phyloP scores from a whole-genome alignment of 148 eudicot species.

The Vaccinium vitisidaea region DNA sequence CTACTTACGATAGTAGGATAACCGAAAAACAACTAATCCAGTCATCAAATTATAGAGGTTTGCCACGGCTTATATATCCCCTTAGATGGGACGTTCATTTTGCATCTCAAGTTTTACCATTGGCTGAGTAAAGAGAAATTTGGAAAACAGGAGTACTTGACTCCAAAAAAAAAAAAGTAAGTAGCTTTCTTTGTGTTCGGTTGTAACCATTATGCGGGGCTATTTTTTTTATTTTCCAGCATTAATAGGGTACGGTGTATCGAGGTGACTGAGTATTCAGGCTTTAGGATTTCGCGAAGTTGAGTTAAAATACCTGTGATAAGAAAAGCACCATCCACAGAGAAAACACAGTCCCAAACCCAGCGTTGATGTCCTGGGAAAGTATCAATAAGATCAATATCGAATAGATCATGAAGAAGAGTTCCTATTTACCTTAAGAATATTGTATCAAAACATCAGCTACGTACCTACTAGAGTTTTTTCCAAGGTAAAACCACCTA shows the following conservation, averaged over 20 bases:
- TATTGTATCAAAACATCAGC: not conserved
- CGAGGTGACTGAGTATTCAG: not conserved
- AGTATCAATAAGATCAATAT: constrained; percentile 16
- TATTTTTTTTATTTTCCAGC: not conserved
- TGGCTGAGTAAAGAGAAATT: not conserved
- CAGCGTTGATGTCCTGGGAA: constrained; percentile 89
- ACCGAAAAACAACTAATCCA: too few relatives aligned
- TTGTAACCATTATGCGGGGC: not conserved
- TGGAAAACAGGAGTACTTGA: not conserved
- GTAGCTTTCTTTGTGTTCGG: not conserved
- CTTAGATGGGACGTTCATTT: too few relatives aligned
- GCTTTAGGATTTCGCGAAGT: not conserved
- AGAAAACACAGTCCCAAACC: constrained; percentile 99
- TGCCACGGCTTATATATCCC: too few relatives aligned
- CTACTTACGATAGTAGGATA: too few relatives aligned
- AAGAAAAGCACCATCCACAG: constrained; percentile 97
- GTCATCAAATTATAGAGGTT: too few relatives aligned
- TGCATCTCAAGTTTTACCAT: too few relatives aligned
- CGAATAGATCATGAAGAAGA: constrained; percentile 1
- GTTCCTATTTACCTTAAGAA: not conserved
- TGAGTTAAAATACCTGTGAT: constrained; percentile 63
- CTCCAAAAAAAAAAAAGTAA: not conserved
- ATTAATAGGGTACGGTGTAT: not conserved
- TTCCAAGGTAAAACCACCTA: constrained; percentile 77
- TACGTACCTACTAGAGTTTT: constrained; percentile 49